Evolutionary conservation across 345 rosid genomes (phyloP).

Genomic region (Bretschneidera sinensis): DNA sequence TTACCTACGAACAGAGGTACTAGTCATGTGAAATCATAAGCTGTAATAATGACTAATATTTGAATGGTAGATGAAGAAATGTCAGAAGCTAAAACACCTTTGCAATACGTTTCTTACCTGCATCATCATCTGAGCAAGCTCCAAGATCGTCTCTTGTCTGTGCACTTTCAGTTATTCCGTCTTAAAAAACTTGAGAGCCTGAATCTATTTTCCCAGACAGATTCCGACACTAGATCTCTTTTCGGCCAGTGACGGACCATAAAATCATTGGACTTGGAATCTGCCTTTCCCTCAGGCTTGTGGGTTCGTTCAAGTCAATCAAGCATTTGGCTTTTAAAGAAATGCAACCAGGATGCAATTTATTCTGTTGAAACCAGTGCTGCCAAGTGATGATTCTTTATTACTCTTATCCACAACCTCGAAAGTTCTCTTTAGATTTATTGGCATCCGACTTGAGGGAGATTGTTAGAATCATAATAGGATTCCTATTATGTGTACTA

Average conservation of each 20-base stretch:
- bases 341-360: neutral
- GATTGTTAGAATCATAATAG: no score
- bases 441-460: slow-evolving; percentile 8
- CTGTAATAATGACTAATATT: neutral
- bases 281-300: slow-evolving; percentile 29
- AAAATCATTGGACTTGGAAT: slow-evolving; percentile 20
- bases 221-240: slow-evolving; percentile 10
- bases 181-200: neutral
- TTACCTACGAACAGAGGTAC: slow-evolving; percentile 19
- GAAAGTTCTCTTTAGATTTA: slow-evolving; percentile 15
- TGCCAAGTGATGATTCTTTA: neutral
- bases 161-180: slow-evolving; percentile 5
- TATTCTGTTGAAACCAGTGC: slow-evolving; percentile 9
- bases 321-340: slow-evolving; percentile 17
- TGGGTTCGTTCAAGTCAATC: slow-evolving; percentile 51
- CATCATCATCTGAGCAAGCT: slow-evolving; percentile 21
- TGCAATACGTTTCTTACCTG: slow-evolving; percentile 20
- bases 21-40: slow-evolving; percentile 5
- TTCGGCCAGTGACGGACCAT: slow-evolving; percentile 13
- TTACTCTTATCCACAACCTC: slow-evolving; percentile 19
- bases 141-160: slow-evolving; percentile 17
- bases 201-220: slow-evolving; percentile 13
- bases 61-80: neutral
- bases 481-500: no score
- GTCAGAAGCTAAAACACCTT: neutral